A percentile compares a stretch with the other conserved stretches of the same genome.
phyloP scores from a whole-genome alignment of 2,329 filamentous ascomycete species.

The Magnaporthiopsis poae region DNA sequence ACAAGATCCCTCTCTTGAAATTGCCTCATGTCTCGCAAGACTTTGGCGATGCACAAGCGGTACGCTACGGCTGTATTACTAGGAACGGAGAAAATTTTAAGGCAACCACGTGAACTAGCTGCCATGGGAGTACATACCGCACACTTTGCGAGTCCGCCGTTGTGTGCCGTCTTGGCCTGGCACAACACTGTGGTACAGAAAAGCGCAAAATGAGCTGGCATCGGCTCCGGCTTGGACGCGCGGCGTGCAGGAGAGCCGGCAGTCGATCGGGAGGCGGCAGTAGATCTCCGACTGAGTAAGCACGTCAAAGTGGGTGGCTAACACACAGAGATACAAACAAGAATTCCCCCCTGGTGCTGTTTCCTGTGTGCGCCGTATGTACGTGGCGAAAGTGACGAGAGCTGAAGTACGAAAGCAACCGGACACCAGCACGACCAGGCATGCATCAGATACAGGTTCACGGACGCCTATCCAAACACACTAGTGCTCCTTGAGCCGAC shows the following conservation, averaged over 20 bases:
- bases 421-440: neutral
- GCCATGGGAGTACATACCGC: neutral
- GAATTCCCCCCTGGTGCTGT: too few relatives aligned
- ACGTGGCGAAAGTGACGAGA: neutral
- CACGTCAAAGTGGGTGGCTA: too few relatives aligned
- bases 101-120: neutral
- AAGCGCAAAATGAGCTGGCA: neutral
- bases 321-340: too few relatives aligned
- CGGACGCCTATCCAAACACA: neutral
- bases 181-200: neutral
- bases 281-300: neutral
- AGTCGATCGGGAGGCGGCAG: neutral
- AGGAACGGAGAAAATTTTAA: neutral
- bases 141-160: neutral
- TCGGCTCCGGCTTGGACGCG: neutral
- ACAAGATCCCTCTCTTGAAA: too few relatives aligned
- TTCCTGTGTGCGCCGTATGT: neutral
- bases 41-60: neutral
- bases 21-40: too few relatives aligned
- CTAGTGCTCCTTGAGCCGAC: neutral
- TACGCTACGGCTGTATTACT: neutral
- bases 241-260: neutral
- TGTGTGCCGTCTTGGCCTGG: neutral
- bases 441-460: too few relatives aligned
- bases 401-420: neutral